Evolutionary conservation across 2,329 filamentous ascomycete genomes (phyloP).

Genomic region (Colletotrichum sp.): DNA sequence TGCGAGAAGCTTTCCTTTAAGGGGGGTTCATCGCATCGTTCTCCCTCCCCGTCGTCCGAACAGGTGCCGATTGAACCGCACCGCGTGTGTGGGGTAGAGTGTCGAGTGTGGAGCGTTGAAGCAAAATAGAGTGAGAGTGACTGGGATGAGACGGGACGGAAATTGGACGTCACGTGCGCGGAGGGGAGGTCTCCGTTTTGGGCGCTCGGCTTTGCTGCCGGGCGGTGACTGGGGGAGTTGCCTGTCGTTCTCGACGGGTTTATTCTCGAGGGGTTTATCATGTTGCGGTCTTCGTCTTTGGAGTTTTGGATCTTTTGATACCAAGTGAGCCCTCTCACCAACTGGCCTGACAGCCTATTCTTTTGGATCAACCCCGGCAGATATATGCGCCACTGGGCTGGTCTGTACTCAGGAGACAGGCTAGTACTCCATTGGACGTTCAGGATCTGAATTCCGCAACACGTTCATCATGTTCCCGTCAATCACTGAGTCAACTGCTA

Average conservation of each 20-base stretch:
- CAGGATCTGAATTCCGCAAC: not conserved
- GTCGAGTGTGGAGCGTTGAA: not conserved
- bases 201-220: not conserved
- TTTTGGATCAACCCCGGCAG: not conserved
- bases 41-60: not conserved
- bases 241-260: not conserved
- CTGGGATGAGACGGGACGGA: slow-evolving; percentile 5
- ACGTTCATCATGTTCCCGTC: fast-evolving
- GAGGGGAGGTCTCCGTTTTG: not conserved
- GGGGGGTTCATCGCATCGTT: not conserved
- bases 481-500: not conserved
- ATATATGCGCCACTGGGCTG: not conserved
- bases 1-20: too few relatives aligned
- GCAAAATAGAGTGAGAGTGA: slow-evolving; percentile 3
- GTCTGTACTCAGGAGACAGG: not conserved
- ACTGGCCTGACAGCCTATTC: too few relatives aligned
- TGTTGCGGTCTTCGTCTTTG: not conserved
- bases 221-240: too few relatives aligned
- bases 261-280: fast-evolving
- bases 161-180: slow-evolving; percentile 10
- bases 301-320: not conserved
- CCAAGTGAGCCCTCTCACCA: too few relatives aligned
- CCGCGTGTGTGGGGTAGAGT: not conserved
- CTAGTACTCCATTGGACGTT: not conserved
- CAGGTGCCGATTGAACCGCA: not conserved